These are phyloP conservation scores for Cutaneotrichosporon sp. DNA, from an alignment of 1,284 basidiomycete genomes.

Conservation along the genomic window DNA sequence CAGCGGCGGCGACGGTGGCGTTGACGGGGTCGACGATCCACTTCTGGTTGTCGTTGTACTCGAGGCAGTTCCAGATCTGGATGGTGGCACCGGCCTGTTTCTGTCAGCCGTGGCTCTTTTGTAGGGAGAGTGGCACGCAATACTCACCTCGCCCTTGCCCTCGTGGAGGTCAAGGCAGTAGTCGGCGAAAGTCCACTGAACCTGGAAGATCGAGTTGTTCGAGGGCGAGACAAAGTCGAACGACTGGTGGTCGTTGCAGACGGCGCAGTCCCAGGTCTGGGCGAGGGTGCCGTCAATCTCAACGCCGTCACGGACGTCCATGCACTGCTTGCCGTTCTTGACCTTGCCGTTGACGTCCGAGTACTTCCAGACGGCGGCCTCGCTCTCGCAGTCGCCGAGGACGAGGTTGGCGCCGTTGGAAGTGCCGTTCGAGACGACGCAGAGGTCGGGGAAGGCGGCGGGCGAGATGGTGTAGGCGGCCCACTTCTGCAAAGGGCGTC, in stretches of 20 bases:
- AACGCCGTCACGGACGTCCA: slow-evolving; percentile 41
- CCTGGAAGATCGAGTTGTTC: slow-evolving; percentile 17
- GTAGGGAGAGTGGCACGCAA: too few relatives aligned
- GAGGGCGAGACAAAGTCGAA: slow-evolving; percentile 26
- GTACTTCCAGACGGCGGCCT: slow-evolving; percentile 20
- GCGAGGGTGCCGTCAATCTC: slow-evolving; percentile 39
- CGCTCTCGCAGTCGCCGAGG: slow-evolving; percentile 34
- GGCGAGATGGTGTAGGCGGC: slow-evolving; percentile 34
- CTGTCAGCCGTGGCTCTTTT: not conserved
- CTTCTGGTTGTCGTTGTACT: slow-evolving; percentile 44
- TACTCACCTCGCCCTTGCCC: slow-evolving; percentile 32
- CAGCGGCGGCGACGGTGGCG: slow-evolving; percentile 8
- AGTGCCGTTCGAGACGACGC: slow-evolving; percentile 33
- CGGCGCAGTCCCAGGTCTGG: slow-evolving; percentile 45
- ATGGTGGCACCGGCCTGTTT: slow-evolving; percentile 23
- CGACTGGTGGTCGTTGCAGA: slow-evolving; percentile 40
- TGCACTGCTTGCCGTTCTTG: slow-evolving; percentile 35
- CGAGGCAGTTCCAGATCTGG: slow-evolving; percentile 45
- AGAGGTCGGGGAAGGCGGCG: slow-evolving; percentile 32
- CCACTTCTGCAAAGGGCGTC: slow-evolving; percentile 7
- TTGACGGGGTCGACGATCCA: slow-evolving; percentile 39
- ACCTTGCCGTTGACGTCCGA: slow-evolving; percentile 35
- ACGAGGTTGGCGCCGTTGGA: slow-evolving; percentile 37
- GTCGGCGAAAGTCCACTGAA: slow-evolving; percentile 36
- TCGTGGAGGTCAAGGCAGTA: slow-evolving; percentile 45